phyloP scores from a whole-genome alignment of 2,329 filamentous ascomycete genomes.

The Byssoonygena ceratinophila region DNA sequence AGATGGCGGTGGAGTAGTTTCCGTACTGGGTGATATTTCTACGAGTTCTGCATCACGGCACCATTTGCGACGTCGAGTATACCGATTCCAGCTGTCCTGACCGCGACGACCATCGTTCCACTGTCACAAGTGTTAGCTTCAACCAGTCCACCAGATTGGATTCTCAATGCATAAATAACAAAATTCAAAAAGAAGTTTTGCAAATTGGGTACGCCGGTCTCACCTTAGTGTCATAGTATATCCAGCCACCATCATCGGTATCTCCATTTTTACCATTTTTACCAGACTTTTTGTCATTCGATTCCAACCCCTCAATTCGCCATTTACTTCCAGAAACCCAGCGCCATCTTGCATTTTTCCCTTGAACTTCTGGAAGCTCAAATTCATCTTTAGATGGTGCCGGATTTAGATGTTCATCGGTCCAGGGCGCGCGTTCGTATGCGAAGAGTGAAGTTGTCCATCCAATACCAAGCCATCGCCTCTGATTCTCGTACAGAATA shows the following conservation, averaged over 20 bases:
- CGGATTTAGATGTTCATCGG: slow-evolving; percentile 83
- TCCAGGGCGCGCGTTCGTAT: slow-evolving; percentile 85
- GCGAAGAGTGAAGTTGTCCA: slow-evolving; percentile 89
- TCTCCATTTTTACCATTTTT: slow-evolving; percentile 44
- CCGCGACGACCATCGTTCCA: slow-evolving; percentile 83
- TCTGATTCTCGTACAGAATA: slow-evolving; percentile 90
- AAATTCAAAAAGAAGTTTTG: too few species aligned
- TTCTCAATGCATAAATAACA: too few species aligned
- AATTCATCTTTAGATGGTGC: slow-evolving; percentile 66
- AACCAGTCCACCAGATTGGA: background rate
- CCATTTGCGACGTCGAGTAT: slow-evolving; percentile 90
- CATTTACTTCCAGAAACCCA: slow-evolving; percentile 83
- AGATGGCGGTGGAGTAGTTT: slow-evolving; percentile 21
- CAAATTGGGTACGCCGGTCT: slow-evolving; percentile 15
- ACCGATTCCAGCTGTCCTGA: slow-evolving; percentile 83
- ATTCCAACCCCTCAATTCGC: slow-evolving; percentile 62
- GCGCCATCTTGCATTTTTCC: slow-evolving; percentile 54
- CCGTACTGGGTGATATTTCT: slow-evolving; percentile 45
- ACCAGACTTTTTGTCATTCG: slow-evolving; percentile 30
- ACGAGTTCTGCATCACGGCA: slow-evolving; percentile 92
- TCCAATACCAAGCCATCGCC: slow-evolving; percentile 85
- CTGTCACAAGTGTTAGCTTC: slow-evolving; percentile 35
- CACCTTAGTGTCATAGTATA: slow-evolving; percentile 97
- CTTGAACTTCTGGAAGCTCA: slow-evolving; percentile 55
- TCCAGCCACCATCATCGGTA: slow-evolving; percentile 68